Evolutionary conservation across 2,329 filamentous ascomycete genomes (phyloP).

Genomic region (Ascochyta lentis): DNA sequence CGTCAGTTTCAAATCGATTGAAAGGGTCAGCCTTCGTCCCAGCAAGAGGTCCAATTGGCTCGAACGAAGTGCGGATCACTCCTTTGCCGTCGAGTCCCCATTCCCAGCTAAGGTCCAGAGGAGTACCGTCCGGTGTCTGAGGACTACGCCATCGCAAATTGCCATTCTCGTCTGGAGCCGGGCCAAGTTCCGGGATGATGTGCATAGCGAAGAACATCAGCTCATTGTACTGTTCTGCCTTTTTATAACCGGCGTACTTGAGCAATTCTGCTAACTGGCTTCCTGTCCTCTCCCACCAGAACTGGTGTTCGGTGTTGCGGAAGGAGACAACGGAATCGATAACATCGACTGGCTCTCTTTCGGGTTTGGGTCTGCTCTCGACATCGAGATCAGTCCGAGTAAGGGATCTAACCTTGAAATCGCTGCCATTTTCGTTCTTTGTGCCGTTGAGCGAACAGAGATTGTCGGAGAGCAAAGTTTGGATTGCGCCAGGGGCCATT

Average conservation of each 20-base stretch:
- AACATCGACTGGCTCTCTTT: no score
- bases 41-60: slow-evolving; percentile 19
- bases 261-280: slow-evolving; percentile 12
- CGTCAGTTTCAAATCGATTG: slow-evolving; percentile 16
- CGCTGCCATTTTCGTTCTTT: no score
- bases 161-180: slow-evolving; percentile 9
- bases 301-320: slow-evolving; percentile 9
- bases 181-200: slow-evolving; percentile 14
- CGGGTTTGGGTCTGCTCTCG: no score
- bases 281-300: slow-evolving; percentile 19
- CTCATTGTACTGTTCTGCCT: slow-evolving; percentile 16
- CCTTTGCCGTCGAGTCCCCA: slow-evolving; percentile 23
- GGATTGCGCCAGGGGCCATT: no score
- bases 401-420: no score
- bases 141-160: slow-evolving; percentile 16
- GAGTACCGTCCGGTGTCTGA: slow-evolving; percentile 22
- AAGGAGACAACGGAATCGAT: slow-evolving; percentile 1
- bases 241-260: slow-evolving; percentile 10
- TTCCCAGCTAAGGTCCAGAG: slow-evolving; percentile 21
- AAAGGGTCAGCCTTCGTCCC: slow-evolving; percentile 15
- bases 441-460: no score
- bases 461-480: no score
- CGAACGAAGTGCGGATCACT: slow-evolving; percentile 19
- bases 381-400: no score
- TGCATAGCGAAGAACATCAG: slow-evolving; percentile 19